Base-by-base conservation (phyloP, 345 rosid species). In the Eutrema yunnanense region DNA sequence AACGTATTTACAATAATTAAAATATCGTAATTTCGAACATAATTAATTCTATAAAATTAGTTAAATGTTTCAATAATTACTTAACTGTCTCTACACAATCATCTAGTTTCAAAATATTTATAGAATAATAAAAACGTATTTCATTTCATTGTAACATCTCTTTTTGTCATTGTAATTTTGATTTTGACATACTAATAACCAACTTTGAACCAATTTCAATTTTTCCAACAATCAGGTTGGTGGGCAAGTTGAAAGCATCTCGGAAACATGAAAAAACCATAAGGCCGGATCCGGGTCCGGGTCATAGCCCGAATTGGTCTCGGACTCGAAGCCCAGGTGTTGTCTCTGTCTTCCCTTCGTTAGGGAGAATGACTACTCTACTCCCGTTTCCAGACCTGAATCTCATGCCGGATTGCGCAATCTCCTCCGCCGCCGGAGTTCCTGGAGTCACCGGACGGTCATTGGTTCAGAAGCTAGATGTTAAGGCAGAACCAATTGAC, bases 311-410 rank as follows among this genome's bases (percentile, higher is more conserved):
- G 32, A 44, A 19, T 46, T 4, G 33, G 10, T 27, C 0, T 10
- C 65, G 41, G 71, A 55, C 4, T 4, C 19, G 26, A 29, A 73
- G 30, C 58, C 71, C 56, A 55, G 57, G 19, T 54, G 30, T 9
- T 57, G 6, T 9, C 36, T 36, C 53, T 13, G 11, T 36, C 53
- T 62, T 57, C 14, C 5, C 0, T 51, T 70, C 74, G 2, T 2
- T 62, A 27, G 47, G 60, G 14, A 38, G 56, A 76, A 92, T 87
- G 93, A 87, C 82, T 32, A 78, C 86, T 30, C 6, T 79, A 2
- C 53, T 85, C 27, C 90, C 90, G 19, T 81, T 91, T 62, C 88
- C 74, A 59, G 97, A 88, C 89, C 92, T 89, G 36, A 85, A 87
- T 67, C 82, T 76, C 33, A 38, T 57, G 29, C 82, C 84, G 6